Base-by-base conservation (phyloP, 768 basidiomycete species). In the Trametes meyenii region DNA sequence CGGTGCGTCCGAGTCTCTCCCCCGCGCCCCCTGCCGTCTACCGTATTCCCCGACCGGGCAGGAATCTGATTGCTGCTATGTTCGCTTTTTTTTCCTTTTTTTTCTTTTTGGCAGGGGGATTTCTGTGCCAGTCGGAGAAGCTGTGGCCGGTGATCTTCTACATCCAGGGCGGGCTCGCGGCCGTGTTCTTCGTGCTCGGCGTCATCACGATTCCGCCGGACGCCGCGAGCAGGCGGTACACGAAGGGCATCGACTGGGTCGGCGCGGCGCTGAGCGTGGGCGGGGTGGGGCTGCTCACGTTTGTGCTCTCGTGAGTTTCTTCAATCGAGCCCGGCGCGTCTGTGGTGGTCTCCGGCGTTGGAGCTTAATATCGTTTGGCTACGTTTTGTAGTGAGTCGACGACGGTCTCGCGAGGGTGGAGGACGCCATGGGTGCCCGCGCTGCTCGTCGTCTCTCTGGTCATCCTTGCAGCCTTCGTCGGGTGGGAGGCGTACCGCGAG, bases 191-290 rank as follows among this genome's bases (percentile, higher is more conserved):
- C 23, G 60, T 65, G 16, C 55, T 72, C 8, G 74, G 73, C 5
- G 61, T 60, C 66, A 56, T 63, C 21, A 65, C 50, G 46, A 68
- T 69, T 36, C 72, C 61, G 42, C 46, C 61, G 13, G 63, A 69
- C n/a, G 58, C 59, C 14, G 51, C 44, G n/a, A 50, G 48, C 23
- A 50, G 44, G n/a, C 62, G 69, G 38, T 75, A 75, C 55, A 69
- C 53, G 26, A 75, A 74, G 57, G 75, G 75, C 8, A 51, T 76
- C 19, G 75, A 76, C 63, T 75, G 72, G 74, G 70, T 74, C 29
- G 75, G 75, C 23, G 73, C 73, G 3, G 33, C 72, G 12, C 64
- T 76, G 13, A 76, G 75, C 50, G 70, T 70, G 16, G 58, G 66
- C 1, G 75, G 75, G 7, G 62, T 76, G 40, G 75, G 70, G n/a